Evolutionary conservation across 352 stramenopile genomes (phyloP).

Genomic region (Phytophthora foliorum): DNA sequence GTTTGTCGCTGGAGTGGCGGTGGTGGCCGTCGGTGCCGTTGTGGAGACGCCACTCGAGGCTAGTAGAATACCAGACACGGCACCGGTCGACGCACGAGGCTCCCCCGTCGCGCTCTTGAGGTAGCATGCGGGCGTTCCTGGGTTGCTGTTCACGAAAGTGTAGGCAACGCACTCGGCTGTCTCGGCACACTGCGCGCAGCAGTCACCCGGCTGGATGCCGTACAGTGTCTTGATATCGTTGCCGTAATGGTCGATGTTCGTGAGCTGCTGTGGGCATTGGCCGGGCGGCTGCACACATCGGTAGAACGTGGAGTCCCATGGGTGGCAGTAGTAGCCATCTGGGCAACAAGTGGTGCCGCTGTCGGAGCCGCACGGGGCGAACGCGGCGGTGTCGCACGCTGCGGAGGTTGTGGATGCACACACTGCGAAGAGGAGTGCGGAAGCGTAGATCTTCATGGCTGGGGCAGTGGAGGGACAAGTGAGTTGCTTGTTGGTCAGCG

Average conservation of each 20-base stretch:
- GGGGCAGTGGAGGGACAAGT: constrained; percentile 3
- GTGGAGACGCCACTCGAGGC: constrained; percentile 15
- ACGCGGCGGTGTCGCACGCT: constrained; percentile 20
- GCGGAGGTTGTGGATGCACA: neutral
- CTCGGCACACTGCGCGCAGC: constrained; percentile 39
- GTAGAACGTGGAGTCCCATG: constrained; percentile 60
- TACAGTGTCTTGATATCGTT: constrained; percentile 53
- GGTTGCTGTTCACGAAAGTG: constrained; percentile 54
- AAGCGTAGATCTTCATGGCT: constrained; percentile 14
- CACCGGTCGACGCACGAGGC: constrained; percentile 24
- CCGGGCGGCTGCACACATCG: constrained; percentile 32
- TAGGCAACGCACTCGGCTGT: constrained; percentile 43
- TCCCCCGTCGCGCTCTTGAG: constrained; percentile 28
- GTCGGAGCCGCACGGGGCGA: constrained; percentile 9
- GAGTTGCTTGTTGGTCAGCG: neutral
- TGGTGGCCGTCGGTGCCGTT: neutral
- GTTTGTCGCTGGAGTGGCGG: neutral
- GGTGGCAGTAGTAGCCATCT: constrained; percentile 54
- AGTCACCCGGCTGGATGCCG: constrained; percentile 33
- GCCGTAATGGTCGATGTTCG: constrained; percentile 44
- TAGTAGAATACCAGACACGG: constrained; percentile 37
- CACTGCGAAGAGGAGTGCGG: constrained; percentile 8
- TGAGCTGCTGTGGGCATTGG: constrained; percentile 38
- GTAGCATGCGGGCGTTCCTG: constrained; percentile 36
- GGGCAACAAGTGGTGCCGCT: constrained; percentile 30